A percentile compares a stretch with the other conserved stretches of the same genome.
phyloP scores from a whole-genome alignment of 2,329 filamentous ascomycete genomes.

The Sporothrix schenckii region DNA sequence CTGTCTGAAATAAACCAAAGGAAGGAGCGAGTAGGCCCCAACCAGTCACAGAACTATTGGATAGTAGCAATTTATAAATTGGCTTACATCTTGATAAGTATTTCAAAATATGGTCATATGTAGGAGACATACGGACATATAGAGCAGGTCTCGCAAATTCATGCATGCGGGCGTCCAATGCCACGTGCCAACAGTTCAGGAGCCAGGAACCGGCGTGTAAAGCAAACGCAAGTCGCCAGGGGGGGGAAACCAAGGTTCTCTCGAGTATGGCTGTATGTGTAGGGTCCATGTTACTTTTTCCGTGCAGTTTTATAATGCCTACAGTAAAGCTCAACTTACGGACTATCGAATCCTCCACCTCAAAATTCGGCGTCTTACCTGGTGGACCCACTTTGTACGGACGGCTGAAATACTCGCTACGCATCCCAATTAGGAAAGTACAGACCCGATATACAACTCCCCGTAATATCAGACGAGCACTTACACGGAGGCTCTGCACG shows the following conservation, averaged over 20 bases:
- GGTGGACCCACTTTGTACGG: not conserved
- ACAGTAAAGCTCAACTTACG: not conserved
- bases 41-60: not conserved
- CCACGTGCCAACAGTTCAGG: constrained; percentile 2
- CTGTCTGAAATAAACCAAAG: not conserved
- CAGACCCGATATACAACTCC: constrained; percentile 3
- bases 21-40: not conserved
- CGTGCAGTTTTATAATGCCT: not conserved
- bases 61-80: not conserved
- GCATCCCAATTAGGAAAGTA: constrained; percentile 16
- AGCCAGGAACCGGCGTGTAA: not conserved
- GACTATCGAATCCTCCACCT: not conserved
- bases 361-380: not conserved
- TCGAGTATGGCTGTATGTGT: not conserved
- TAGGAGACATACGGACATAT: no score
- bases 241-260: not conserved
- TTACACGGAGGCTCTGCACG: constrained; percentile 13
- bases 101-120: not conserved
- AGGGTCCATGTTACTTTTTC: not conserved
- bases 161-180: not conserved
- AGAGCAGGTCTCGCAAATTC: not conserved
- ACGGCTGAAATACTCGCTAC: no score
- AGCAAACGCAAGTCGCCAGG: not conserved
- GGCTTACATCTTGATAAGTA: no score
- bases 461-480: constrained; percentile 7